Percentiles rank a stretch among this genome's conserved stretches.
These are phyloP conservation scores for Rubia tinctorum DNA, from an alignment of 305 asterid species.

Conservation along the genomic window DNA sequence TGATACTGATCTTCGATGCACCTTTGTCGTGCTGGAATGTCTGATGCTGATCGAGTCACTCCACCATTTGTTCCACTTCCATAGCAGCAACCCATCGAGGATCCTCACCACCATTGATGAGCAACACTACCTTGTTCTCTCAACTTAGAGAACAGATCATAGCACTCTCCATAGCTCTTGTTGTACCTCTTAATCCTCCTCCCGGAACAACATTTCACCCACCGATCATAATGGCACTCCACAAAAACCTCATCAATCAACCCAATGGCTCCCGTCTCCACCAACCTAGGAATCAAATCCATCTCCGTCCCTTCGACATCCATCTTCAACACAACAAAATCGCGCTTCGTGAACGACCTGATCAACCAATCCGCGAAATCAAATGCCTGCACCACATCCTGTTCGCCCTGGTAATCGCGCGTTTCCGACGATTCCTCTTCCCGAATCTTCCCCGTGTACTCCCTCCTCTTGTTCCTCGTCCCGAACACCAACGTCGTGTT, in stretches of 20 bases:
- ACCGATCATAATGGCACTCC: neutral
- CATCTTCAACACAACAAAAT: constrained; percentile 6
- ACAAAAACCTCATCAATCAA: neutral
- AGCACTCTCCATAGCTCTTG: neutral
- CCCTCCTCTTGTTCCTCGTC: constrained; percentile 33
- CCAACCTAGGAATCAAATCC: neutral
- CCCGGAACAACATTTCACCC: neutral
- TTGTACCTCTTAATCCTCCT: neutral
- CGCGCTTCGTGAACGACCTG: neutral
- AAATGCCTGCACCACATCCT: constrained; percentile 20
- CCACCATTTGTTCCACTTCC: no score
- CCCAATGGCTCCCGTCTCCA: neutral
- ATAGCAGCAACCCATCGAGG: neutral
- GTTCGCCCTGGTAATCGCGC: constrained; percentile 11
- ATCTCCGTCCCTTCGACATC: neutral
- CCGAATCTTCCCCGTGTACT: constrained; percentile 46
- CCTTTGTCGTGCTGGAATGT: no score
- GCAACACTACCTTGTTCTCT: neutral
- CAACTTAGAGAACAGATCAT: neutral
- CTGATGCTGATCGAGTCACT: no score
- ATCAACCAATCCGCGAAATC: constrained; percentile 15
- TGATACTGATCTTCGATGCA: no score
- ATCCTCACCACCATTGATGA: constrained; percentile 7
- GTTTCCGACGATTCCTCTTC: constrained; percentile 20
- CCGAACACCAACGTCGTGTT: constrained; percentile 47